These are phyloP conservation scores for Pseudocercospora fuligena DNA, from an alignment of 2,329 filamentous ascomycete species.

Conservation along the genomic window DNA sequence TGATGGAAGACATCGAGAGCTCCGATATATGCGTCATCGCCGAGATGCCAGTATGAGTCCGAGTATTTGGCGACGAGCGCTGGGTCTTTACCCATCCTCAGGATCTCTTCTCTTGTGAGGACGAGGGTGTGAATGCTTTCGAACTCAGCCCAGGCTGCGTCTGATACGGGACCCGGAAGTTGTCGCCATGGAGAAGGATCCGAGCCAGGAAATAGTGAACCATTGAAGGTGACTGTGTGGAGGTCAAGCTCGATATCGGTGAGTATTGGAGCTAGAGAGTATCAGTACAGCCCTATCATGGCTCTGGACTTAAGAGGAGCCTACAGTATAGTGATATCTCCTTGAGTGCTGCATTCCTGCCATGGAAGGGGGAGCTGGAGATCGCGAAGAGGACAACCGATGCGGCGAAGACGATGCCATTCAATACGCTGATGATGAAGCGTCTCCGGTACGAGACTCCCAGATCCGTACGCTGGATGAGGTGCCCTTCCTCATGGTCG, in stretches of 20 bases:
- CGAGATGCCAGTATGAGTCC: neutral
- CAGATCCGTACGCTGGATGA: neutral
- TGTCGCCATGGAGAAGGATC: neutral
- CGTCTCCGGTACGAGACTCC: neutral
- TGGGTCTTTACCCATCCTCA: neutral
- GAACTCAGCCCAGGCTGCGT: neutral
- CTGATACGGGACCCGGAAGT: neutral
- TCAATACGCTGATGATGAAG: neutral
- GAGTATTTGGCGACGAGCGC: neutral
- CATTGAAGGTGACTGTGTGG: neutral
- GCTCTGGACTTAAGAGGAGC: neutral
- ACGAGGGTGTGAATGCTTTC: neutral
- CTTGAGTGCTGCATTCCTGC: neutral
- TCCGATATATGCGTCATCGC: neutral
- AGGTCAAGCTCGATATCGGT: neutral
- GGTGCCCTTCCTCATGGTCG: neutral
- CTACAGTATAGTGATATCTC: neutral
- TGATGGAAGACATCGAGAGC: neutral
- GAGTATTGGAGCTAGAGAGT: neutral
- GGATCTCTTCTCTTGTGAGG: neutral
- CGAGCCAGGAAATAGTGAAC: neutral
- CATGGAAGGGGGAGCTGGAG: neutral
- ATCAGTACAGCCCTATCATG: neutral
- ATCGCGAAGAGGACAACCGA: neutral
- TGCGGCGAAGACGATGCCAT: neutral